Base-by-base conservation (phyloP, 257 asterid genomes). In the Solanum pimpinellifolium region DNA sequence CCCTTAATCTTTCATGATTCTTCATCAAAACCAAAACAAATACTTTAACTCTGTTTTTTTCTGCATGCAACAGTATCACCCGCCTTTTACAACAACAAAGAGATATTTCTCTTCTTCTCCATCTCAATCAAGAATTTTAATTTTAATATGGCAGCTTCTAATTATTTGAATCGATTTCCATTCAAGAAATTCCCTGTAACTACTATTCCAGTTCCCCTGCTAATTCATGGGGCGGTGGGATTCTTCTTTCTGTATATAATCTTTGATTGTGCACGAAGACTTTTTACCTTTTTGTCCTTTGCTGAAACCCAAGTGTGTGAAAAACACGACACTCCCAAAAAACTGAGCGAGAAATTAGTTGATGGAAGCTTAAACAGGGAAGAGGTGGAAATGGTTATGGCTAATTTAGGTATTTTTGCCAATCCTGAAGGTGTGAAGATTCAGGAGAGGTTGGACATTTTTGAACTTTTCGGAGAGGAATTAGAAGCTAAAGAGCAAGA, bases 371-470 rank as follows among this genome's bases (percentile, higher is more conserved):
- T 93, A 29, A 20, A 88, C 81, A 85, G 83, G 81, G 94, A 90
- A 83, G 98, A 95, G 2, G 70, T 89, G 25, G 95, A 94, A 85
- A 42, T 89, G 7, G 93, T 96, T 14, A 49, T 92, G 66, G 91
- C 69, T 56, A 92, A 92, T 68, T 86, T 96, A 13, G 98, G 98
- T 16, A 20, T 94, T 39, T 84, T 62, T 20, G 27, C 52, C 86
- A 13, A 83, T 21, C 47, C 88, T 44, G 91, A 83, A 35, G 86
- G 29, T 68, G 88, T 4, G 15, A 86, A 83, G 68, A 56, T 93
- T 60, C 92, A 91, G 0, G 88, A 84, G 11, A 91, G 52, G 83
- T 47, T 92, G 83, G 90, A 87, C 5, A 37, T 95, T 4, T 87
- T n/a, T 2, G 73, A 89, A 62, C 76, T 92, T 27, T 94, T 95